Evolutionary conservation across 176 grass and related monocot genomes (phyloP), one percentile per base, ranked within the genome.

Genomic region (Avena insularis): DNA sequence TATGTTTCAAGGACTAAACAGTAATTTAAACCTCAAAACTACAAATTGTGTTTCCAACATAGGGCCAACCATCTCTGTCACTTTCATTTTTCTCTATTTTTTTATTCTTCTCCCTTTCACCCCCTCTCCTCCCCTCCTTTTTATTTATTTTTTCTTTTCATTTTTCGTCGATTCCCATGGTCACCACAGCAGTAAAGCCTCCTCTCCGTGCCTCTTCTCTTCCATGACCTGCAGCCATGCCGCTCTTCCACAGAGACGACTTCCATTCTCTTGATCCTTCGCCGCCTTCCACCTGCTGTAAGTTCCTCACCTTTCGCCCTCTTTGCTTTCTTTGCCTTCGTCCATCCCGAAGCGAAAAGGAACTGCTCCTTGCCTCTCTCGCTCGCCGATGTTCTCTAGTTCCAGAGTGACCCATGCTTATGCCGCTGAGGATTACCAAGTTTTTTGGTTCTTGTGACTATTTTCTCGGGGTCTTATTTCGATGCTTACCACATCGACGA

Each of bases 121-220:
- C 68, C n/a, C 68, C 29, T 29, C 29, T 29, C 65, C 29, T 15
- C 48, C 15, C 40, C 67, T 69, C 75, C n/a, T 77, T 64, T 48
- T 7, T 70, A 40, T 72, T 40, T 62, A 4, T 71, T 40, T 23
- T 36, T 49, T 68, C 66, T 81, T 36, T 19, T 75, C 53, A 36
- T 77, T 81, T 75, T 36, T 13, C 36, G 86, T 87, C 91, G 86
- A 95, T 95, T 95, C 93, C 91, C 74, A 93, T 89, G 86, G 86
- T 51, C 48, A 13, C 57, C 40, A 38, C 86, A 72, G 20, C 83
- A 69, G 66, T 90, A 79, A 81, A 92, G 88, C 81, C 86, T 89
- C 55, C 54, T 47, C 80, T 60, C 56, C 64, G 79, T 89, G 79
- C 48, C 81, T n/a, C n/a, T n/a, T n/a, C 59, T 80, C 90, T 66